Base-by-base conservation (phyloP, 1,284 basidiomycete genomes). In the Apiotrichum laibachii region DNA sequence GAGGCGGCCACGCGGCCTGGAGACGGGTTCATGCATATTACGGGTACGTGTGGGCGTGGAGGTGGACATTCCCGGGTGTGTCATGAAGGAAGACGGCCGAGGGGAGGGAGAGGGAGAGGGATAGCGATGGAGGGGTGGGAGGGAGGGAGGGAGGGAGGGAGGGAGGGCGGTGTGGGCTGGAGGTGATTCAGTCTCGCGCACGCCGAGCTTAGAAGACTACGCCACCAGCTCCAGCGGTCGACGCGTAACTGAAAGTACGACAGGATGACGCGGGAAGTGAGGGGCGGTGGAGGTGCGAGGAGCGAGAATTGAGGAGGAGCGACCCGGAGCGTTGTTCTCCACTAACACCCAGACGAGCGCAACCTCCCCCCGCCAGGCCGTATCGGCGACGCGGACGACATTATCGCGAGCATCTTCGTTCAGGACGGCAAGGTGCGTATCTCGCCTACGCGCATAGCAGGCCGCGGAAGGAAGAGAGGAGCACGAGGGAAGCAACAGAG, bases 311-410 rank as follows among this genome's bases (percentile, higher is more conserved):
- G 26, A 31, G 7, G 26, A 31, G 26, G 26, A 31, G 26, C 4
- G 26, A 37, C n/a, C 22, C 37, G 21, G 4, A 43, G 18, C 11
- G 21, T 15, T 15, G 15, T 34, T n/a, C 10, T 1, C 13, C 31
- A 10, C 70, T 68, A 19, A 70, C 68, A 34, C 70, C 64, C 70
- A 77, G 77, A 77, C 59, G 75, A 76, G 56, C 63, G 77, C 48
- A 72, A 71, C 10, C 48, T 76, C 0, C 76, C 77, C 1, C 76
- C 76, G 1, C 69, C 72, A 16, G 76, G 76, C 6, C 65, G 77
- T n/a, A 76, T 78, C 51, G 75, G 74, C 19, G 76, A 78, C 62
- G 70, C 75, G 1, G 76, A 79, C 59, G 77, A 79, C 62, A 63
- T 78, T n/a, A 73, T 79, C 11, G 76, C 68, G 8, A 71, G 66